Evolutionary conservation across 192 early-diverging fungal genomes (phyloP), one percentile per base, ranked within the genome.

Genomic region (Radiomyces spectabilis): DNA sequence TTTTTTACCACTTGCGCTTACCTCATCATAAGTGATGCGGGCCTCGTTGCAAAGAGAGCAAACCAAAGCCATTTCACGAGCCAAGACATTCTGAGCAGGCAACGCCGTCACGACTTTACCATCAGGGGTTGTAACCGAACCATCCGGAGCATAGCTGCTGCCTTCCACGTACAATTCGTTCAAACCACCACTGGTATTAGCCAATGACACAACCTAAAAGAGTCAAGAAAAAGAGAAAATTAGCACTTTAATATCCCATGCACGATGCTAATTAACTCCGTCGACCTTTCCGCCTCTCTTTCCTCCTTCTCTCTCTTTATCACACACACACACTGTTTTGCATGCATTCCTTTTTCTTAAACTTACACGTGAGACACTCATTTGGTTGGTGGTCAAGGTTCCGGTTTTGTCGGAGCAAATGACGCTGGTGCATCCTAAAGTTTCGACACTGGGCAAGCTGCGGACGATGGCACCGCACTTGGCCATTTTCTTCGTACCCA

Each of bases 331-430:
- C 9, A 37, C 24, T 42, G 8, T 16, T 33, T 10, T 37, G 24
- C 7, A 3, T 31, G 12, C 30, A 15, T 19, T 27, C 21, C 21
- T 4, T 26, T 47, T 35, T 35, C 13, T 35, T 5, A 35, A 8
- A 29, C 53, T 37, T 52, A 83, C 62, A 25, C 78, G 73, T n/a
- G 85, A 75, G 6, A 89, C 88, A 51, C 85, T 87, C 97, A 99
- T 99, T 68, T 96, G 89, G 73, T 96, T 96, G 24, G 94, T 97
- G 10, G 97, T 99, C 63, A 99, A 77, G 29, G 97, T 99, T 45
- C 97, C 97, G 15, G 97, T 99, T 78, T 99, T 99, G 81, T 99
- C 97, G 7, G 94, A 95, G 73, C 97, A 99, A 65, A 99, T 97
- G 44, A 98, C 89, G 63, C 83, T 87, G 24, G 94, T 97, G 72